Conservation (phyloP, 2,329 filamentous ascomycete species). For the Didymosphaeria variabile region DNA sequence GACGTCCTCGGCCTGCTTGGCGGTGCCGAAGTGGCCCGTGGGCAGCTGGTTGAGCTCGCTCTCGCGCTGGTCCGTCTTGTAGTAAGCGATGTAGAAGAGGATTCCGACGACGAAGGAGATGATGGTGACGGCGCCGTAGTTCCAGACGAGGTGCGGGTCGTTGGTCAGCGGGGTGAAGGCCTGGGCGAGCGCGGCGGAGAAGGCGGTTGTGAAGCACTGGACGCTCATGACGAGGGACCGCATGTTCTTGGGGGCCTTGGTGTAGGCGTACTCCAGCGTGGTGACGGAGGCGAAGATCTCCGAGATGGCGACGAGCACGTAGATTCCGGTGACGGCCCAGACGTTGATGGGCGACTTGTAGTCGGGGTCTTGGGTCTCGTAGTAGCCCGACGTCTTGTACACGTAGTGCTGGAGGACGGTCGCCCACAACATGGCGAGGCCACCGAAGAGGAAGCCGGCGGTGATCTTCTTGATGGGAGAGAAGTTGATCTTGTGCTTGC, state of each 20-base stretch:
- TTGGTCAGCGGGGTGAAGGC: constrained; percentile 66
- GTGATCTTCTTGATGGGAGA: constrained; percentile 72
- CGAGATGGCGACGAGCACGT: constrained; percentile 59
- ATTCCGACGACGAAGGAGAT: constrained; percentile 45
- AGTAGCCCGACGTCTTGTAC: constrained; percentile 43
- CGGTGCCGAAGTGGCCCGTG: constrained; percentile 46
- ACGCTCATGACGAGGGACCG: constrained; percentile 72
- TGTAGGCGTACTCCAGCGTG: constrained; percentile 75
- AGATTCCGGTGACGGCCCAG: constrained; percentile 56
- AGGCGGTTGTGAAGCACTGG: constrained; percentile 71
- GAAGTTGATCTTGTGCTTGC: constrained; percentile 68
- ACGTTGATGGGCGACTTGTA: constrained; percentile 63
- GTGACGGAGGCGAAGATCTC: constrained; percentile 64
- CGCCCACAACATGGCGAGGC: constrained; percentile 54
- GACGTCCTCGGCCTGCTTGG: constrained; percentile 38
- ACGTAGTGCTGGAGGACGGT: constrained; percentile 62
- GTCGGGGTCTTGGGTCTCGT: constrained; percentile 36
- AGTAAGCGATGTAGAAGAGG: constrained; percentile 44
- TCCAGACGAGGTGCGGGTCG: constrained; percentile 73
- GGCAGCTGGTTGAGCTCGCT: constrained; percentile 51
- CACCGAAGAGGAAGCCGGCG: constrained; percentile 54
- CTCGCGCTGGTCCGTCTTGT: constrained; percentile 46
- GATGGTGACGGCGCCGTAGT: constrained; percentile 61
- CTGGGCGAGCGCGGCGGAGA: constrained; percentile 71
- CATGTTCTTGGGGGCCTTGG: constrained; percentile 79